Percentiles rank a stretch among this genome's conserved stretches.
phyloP scores from a whole-genome alignment of 2,329 filamentous ascomycete species.

The Colletotrichum sp. region DNA sequence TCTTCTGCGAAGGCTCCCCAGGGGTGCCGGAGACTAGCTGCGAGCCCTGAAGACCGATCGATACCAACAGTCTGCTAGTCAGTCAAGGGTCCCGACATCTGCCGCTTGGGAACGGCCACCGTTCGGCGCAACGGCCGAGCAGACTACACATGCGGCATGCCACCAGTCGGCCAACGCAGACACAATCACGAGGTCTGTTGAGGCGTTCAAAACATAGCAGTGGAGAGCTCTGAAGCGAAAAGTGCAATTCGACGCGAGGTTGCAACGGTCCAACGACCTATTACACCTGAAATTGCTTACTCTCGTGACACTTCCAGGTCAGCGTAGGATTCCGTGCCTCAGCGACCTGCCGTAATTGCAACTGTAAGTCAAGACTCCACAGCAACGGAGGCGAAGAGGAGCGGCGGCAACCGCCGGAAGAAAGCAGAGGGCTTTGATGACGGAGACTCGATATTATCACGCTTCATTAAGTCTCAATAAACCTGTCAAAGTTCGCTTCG shows the following conservation, averaged over 20 bases:
- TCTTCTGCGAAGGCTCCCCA: not conserved
- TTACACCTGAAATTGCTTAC: not conserved
- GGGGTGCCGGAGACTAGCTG: slow-evolving; percentile 11
- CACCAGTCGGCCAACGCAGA: not conserved
- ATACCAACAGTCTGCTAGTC: not conserved
- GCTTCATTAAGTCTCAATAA: not conserved
- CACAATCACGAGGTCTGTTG: not conserved
- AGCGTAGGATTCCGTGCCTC: slow-evolving; percentile 13
- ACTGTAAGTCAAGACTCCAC: not conserved
- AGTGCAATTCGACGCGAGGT: not conserved
- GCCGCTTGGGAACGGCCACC: not conserved
- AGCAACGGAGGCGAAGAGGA: not conserved
- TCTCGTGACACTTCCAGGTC: not conserved
- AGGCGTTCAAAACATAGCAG: not conserved
- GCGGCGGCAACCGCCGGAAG: not conserved
- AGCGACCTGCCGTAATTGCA: not conserved
- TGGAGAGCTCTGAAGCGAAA: not conserved
- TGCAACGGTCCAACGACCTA: not conserved
- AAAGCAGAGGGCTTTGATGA: not conserved
- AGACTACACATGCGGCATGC: not conserved
- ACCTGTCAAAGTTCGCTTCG: slow-evolving; percentile 6
- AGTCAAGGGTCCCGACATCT: not conserved
- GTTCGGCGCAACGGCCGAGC: not conserved
- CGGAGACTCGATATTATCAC: not conserved
- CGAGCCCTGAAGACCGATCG: slow-evolving; percentile 1